phyloP scores from a whole-genome alignment of 148 eudicot species.

The Arctostaphylos glauca region DNA sequence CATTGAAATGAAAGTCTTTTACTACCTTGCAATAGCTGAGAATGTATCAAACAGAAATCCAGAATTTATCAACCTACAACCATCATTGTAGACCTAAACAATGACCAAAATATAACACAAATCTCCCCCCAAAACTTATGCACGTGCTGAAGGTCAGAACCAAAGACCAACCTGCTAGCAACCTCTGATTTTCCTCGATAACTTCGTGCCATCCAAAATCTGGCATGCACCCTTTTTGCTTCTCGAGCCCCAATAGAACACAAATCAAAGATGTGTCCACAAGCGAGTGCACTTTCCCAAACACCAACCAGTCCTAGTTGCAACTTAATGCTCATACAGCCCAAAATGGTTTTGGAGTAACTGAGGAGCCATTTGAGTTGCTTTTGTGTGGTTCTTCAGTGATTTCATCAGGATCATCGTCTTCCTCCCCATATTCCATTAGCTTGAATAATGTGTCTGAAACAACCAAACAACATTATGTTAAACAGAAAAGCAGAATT shows the following conservation, averaged over 20 bases:
- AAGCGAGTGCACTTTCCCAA: background rate
- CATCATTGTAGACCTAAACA: background rate
- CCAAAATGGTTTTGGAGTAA: conserved; percentile 66
- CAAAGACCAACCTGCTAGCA: background rate
- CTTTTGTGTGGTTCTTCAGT: conserved; percentile 20
- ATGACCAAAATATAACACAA: background rate
- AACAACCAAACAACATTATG: conserved; percentile 17
- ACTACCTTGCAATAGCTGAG: background rate
- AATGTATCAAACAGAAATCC: background rate
- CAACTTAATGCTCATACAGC: conserved; percentile 42
- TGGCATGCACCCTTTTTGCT: background rate
- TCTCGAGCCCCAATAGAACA: background rate
- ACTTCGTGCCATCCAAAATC: background rate
- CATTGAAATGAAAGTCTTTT: background rate
- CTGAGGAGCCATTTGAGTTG: conserved; percentile 26
- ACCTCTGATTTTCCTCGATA: background rate
- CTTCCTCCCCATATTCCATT: conserved; percentile 87
- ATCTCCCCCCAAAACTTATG: conserved; percentile 9
- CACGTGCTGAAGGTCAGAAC: background rate
- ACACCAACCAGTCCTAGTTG: background rate
- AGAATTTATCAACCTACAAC: background rate
- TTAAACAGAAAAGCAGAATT: background rate
- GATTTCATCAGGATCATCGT: conserved; percentile 43
- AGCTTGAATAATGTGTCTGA: conserved; percentile 81
- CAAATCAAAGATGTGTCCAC: background rate